Base-by-base conservation (phyloP, 495 filamentous ascomycete species). In the Wilcoxina mikolae region DNA sequence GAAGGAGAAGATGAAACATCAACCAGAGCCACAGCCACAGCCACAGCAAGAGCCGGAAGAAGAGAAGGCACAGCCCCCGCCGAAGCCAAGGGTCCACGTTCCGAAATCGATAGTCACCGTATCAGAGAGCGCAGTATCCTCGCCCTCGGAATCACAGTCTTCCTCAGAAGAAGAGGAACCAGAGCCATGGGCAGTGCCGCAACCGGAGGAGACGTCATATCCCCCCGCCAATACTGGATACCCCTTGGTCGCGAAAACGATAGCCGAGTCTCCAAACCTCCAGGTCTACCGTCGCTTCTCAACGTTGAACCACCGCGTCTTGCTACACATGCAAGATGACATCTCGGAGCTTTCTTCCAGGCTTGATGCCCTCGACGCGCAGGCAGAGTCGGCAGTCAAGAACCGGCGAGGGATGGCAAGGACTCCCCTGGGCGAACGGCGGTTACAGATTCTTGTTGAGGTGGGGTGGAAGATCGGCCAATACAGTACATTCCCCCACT, bases 271-370 rank as follows among this genome's bases (percentile, higher is more conserved):
- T 15, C 60, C 60, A 4, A 55, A 46, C 0, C 48, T 59, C 2
- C 56, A 58, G 4, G 76, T 95, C 15, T 94, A 93, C 67, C 81
- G 88, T 31, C 83, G 83, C 55, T 95, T 95, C 61, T 83, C 84
- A 62, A 74, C 76, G 7, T 69, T 94, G 3, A 94, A 94, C 61
- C 86, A 94, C 64, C 81, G 90, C 17, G 72, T 94, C 11, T 73
- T 95, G 2, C 72, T 95, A 1, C 79, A 91, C 61, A 76, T 95
- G 0, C 89, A 94, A 69, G 85, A 91, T 62, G 87, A 94, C 64
- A 78, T 94, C 35, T 73, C 78, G 1, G 83, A 90, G 49, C 72
- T 91, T 48, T 85, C 89, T 60, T 80, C 84, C 59, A 78, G 86
- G 35, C 72, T 91, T 0, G 74, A 78, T n/a, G 69, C 72, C 1